These are phyloP conservation scores for Ensete glaucum DNA, from an alignment of 176 grass and related monocot genomes.

Conservation along the genomic window DNA sequence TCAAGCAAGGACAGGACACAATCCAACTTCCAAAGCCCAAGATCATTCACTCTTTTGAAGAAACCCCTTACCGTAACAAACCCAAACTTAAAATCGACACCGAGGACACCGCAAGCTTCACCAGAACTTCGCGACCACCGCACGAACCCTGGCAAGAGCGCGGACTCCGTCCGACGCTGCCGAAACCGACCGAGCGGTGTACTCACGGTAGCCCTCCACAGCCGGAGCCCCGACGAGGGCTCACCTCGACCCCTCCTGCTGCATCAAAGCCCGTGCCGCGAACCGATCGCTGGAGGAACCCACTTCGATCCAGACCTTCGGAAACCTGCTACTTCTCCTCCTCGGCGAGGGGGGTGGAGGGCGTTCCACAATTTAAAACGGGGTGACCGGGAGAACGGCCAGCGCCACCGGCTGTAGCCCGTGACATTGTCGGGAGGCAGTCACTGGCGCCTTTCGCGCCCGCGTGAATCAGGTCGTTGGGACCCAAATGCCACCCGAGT, in stretches of 20 bases:
- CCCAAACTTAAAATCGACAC: conserved; percentile 5
- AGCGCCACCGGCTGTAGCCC: conserved; percentile 13
- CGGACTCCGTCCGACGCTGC: not conserved
- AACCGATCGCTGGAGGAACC: not conserved
- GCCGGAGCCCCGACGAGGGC: not conserved
- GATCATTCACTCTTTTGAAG: not conserved
- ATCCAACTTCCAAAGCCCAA: not conserved
- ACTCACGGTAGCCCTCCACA: not conserved
- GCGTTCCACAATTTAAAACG: not conserved
- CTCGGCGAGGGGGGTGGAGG: not conserved
- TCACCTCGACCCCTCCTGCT: not conserved
- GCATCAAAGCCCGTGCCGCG: not conserved
- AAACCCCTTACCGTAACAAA: not conserved
- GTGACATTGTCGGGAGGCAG: conserved; percentile 21
- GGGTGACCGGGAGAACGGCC: not conserved
- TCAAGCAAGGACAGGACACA: not conserved
- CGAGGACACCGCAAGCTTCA: not conserved
- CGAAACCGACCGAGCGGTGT: not conserved
- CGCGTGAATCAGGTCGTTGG: not conserved
- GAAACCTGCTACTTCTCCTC: not conserved
- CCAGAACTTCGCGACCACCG: not conserved
- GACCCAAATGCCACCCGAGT: not conserved
- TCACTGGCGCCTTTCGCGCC: not conserved
- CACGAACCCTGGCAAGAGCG: not conserved
- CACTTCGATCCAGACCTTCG: not conserved